Evolutionary conservation across 2,329 filamentous ascomycete species (phyloP), one percentile per base, ranked within the genome.

Genomic region (Kalmusia sp.): DNA sequence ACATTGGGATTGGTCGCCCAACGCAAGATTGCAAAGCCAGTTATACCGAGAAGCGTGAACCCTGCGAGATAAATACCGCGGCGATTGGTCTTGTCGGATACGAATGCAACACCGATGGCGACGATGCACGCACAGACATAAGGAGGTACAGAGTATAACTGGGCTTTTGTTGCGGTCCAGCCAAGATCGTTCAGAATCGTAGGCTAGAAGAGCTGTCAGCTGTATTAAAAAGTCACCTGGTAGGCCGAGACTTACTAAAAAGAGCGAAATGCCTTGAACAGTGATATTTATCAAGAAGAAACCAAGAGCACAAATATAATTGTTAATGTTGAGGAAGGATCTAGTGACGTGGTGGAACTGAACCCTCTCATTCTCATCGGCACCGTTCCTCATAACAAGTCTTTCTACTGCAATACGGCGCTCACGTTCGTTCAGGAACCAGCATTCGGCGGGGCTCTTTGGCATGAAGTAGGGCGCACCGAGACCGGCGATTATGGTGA

Each of bases 211-310:
- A 34, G 11, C 15, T 24, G 34, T 67, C 27, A 62, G 51, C 12
- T 35, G 22, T 27, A 24, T 30, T 52, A 9, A 30, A 14, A 28
- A 12, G n/a, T 43, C 22, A 6, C 15, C 15, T 30, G 2, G 3
- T 7, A 21, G 22, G 30, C 7, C 17, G 2, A 12, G 7, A 50
- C 66, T 59, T 63, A 73, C 72, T 71, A 75, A 68, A 57, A 75
- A 76, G 0, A 76, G 61, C 1, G 72, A 71, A 28, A 75, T 73
- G 22, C 72, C 70, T 52, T 86, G 82, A 2, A 87, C 83, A 1
- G 83, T 85, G 61, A 86, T 81, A 69, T 86, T 86, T 73, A 84
- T 82, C 61, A 80, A 74, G 72, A 86, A 84, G 75, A 85, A 86
- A 6, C 83, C 83, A 4, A 80, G 63, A 1, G 82, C 82, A 64